Evolutionary conservation across 805 yeast genomes (phyloP).

Genomic region (Metschnikowia bowlesiae): DNA sequence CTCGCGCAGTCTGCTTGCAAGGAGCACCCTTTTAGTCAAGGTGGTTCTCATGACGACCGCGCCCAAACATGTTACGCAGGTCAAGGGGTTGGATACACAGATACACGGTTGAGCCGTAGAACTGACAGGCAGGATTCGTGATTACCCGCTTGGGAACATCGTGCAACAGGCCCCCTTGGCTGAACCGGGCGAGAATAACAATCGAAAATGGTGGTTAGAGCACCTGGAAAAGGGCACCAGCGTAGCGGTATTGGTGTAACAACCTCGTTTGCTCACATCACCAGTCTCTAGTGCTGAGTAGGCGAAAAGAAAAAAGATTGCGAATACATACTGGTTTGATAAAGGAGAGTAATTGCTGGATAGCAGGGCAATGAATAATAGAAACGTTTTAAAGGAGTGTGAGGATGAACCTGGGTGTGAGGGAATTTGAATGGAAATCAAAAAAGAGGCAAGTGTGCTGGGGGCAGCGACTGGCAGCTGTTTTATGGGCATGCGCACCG

Average conservation of each 20-base stretch:
- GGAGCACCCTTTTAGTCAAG: neutral
- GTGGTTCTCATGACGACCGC: neutral
- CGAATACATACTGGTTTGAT: neutral
- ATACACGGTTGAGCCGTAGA: no score
- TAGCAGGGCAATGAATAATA: conserved; percentile 3
- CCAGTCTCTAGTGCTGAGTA: neutral
- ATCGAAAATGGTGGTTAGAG: no score
- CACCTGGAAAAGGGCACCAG: no score
- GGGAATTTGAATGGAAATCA: neutral
- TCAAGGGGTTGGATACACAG: no score
- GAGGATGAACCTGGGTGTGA: neutral
- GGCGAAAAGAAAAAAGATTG: neutral
- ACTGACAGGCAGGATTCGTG: no score
- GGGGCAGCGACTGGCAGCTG: neutral
- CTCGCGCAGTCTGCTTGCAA: neutral
- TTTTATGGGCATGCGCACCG: conserved; percentile 1
- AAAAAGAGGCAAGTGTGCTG: neutral
- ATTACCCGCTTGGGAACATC: no score
- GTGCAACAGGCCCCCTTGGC: no score
- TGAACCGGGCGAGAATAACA: no score
- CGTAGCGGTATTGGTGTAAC: no score
- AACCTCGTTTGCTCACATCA: neutral
- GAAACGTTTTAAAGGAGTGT: neutral
- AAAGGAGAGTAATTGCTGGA: conserved; percentile 3
- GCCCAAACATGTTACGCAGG: neutral